These are phyloP conservation scores for Lagenidium giganteum DNA, from an alignment of 352 stramenopile species.

Conservation along the genomic window DNA sequence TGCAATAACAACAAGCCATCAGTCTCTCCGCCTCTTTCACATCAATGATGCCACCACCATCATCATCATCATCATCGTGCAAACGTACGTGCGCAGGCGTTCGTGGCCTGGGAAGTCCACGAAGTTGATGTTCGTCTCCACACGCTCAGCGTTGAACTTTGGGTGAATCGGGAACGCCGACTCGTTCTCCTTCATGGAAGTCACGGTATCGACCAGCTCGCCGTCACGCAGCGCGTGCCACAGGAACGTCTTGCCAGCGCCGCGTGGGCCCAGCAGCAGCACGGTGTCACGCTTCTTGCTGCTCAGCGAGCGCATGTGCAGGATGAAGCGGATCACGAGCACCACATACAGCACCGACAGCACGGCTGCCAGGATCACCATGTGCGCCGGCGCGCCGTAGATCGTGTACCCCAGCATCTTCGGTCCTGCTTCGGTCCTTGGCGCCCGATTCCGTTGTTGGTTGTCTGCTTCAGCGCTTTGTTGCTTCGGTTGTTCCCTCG, in stretches of 20 bases:
- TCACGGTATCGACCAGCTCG: constrained; percentile 65
- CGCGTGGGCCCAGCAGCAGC: constrained; percentile 56
- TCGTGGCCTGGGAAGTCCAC: constrained; percentile 83
- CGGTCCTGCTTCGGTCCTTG: too few relatives aligned
- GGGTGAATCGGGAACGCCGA: constrained; percentile 57
- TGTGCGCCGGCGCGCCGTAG: constrained; percentile 52
- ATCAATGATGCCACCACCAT: neutral
- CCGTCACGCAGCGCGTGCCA: constrained; percentile 76
- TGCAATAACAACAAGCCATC: constrained; percentile 15
- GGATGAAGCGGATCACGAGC: constrained; percentile 50
- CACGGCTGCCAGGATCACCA: constrained; percentile 40
- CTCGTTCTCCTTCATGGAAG: constrained; percentile 82
- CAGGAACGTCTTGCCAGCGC: constrained; percentile 79
- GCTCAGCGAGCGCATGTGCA: constrained; percentile 60
- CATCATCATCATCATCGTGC: neutral
- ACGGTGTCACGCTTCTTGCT: constrained; percentile 74
- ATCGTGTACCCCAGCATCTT: constrained; percentile 49
- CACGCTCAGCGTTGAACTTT: constrained; percentile 70
- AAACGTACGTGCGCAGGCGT: constrained; percentile 59
- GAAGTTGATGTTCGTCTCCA: constrained; percentile 63
- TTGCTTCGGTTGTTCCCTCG: too few relatives aligned
- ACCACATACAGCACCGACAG: constrained; percentile 45
- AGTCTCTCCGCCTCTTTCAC: neutral
- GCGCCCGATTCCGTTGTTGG: too few relatives aligned
- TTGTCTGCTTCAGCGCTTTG: too few relatives aligned